phyloP scores from a whole-genome alignment of 495 filamentous ascomycete species.

The Aspergillus biplanus region DNA sequence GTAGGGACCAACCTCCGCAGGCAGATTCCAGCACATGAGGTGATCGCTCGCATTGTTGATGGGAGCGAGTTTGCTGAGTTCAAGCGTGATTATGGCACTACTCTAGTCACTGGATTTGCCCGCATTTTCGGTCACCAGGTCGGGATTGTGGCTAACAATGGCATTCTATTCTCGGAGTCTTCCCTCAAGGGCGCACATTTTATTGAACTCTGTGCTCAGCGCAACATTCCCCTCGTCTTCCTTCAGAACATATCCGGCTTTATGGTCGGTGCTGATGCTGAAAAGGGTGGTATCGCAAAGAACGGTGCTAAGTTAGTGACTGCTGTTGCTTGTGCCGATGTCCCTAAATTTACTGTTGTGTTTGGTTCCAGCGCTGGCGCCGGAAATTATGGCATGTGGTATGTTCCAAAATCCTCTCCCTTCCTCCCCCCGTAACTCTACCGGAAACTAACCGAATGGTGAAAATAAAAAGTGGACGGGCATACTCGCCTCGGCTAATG shows the following conservation, averaged over 20 bases:
- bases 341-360: conserved; percentile 96
- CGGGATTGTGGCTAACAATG: conserved; percentile 95
- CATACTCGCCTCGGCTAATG: conserved; percentile 85
- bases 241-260: conserved; percentile 97
- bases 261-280: conserved; percentile 94
- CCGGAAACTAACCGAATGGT: conserved; percentile 10
- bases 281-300: conserved; percentile 94
- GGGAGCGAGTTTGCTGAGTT: conserved; percentile 90
- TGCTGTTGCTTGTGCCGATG: conserved; percentile 91
- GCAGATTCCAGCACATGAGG: conserved; percentile 82
- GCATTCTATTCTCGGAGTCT: conserved; percentile 91
- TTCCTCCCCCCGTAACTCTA: too few relatives aligned
- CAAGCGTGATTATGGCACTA: conserved; percentile 89
- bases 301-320: conserved; percentile 97
- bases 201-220: conserved; percentile 94
- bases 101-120: conserved; percentile 92
- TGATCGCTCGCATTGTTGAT: conserved; percentile 94
- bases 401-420: conserved; percentile 31
- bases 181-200: conserved; percentile 96
- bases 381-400: conserved; percentile 84
- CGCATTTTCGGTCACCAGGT: conserved; percentile 88
- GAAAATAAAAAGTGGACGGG: conserved; percentile 67
- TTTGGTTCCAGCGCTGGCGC: conserved; percentile 80
- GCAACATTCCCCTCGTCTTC: conserved; percentile 87
- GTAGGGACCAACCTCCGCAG: conserved; percentile 85